Evolutionary conservation across 1,139 yeast species (phyloP), one percentile per base, ranked within the genome.

Genomic region (Geotrichum histeridarum): DNA sequence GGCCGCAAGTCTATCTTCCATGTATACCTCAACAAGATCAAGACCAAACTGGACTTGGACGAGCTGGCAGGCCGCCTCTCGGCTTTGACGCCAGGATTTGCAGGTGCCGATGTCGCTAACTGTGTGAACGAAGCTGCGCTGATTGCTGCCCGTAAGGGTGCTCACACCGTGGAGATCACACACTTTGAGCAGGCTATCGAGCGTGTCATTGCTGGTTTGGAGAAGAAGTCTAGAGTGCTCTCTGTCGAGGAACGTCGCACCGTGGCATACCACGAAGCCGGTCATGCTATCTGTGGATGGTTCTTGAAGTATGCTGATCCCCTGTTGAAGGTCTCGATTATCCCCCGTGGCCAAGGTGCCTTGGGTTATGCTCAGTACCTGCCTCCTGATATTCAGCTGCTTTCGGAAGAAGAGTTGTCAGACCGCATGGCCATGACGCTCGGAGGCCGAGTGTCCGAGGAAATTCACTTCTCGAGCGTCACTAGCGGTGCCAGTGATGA

Each of bases 201-300:
- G 72, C 83, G 99, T 67, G 97, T 91, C 44, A 89, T 91, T 72
- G 98, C 96, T 11, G 99, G 99, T 41, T 74, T 93, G 59, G 99
- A 91, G 70, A 88, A 87, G 77, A 90, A 90, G 69, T 81, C 94
- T 4, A 84, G 86, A 66, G 82, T 93, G 15, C 75, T 93, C 60
- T 82, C 88, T n/a, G 83, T 85, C 6, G 93, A 87, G 56, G 97
- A 93, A 70, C 89, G 90, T 71, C 82, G 76, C 59, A 83, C 89
- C 42, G 97, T 93, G 54, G 99, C 99, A 0, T 93, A 88, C 68
- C 99, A 93, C 68, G 99, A 93, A 72, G 99, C 99, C 1, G 99
- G 99, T 0, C 99, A 93, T 72, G 99, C 99, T 4, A 83, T 93
- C 53, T 89, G 98, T 73, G 99, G 99, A 11, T 93, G 99, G 99